Percentiles rank a stretch among this genome's conserved stretches.
phyloP scores from a whole-genome alignment of 2,329 filamentous ascomycete species.

The Chaetomiaceae sp. region DNA sequence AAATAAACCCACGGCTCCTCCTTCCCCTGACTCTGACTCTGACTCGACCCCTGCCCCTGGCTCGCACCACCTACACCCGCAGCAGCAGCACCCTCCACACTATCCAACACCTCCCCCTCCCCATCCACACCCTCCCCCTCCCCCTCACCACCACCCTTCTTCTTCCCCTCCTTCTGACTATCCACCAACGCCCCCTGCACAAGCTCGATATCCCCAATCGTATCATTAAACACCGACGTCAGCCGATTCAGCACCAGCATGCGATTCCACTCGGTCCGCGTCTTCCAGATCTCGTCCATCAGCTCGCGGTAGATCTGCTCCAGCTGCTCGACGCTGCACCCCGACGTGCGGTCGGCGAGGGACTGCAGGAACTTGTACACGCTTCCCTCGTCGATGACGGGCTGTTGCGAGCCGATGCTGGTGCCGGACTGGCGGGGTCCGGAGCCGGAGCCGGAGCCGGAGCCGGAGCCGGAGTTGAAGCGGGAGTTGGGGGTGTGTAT shows the following conservation, averaged over 20 bases:
- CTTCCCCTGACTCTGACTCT: conserved; percentile 11
- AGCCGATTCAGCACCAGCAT: conserved; percentile 58
- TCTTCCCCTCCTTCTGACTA: conserved; percentile 10
- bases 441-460: background rate
- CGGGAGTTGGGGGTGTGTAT: background rate
- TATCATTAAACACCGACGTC: conserved; percentile 68
- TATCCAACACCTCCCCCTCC: conserved; percentile 11
- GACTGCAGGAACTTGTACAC: conserved; percentile 57
- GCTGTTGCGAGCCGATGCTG: conserved; percentile 42
- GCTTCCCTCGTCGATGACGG: conserved; percentile 44
- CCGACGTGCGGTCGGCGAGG: conserved; percentile 64
- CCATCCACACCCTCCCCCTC: background rate
- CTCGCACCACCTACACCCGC: background rate
- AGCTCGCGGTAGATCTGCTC: conserved; percentile 88
- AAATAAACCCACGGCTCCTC: conserved; percentile 20
- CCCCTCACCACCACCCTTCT: conserved; percentile 1
- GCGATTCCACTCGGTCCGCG: conserved; percentile 77
- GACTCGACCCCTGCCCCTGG: conserved; percentile 5
- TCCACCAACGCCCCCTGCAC: conserved; percentile 29
- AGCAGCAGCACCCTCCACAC: conserved; percentile 8
- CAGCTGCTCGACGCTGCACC: conserved; percentile 85
- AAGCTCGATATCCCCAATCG: conserved; percentile 31
- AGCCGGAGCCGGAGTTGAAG: background rate
- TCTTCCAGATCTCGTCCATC: conserved; percentile 86
- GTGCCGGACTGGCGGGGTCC: conserved; percentile 27